These are phyloP conservation scores for Orbilia quercus DNA, from an alignment of 2,329 filamentous ascomycete species.

Conservation along the genomic window DNA sequence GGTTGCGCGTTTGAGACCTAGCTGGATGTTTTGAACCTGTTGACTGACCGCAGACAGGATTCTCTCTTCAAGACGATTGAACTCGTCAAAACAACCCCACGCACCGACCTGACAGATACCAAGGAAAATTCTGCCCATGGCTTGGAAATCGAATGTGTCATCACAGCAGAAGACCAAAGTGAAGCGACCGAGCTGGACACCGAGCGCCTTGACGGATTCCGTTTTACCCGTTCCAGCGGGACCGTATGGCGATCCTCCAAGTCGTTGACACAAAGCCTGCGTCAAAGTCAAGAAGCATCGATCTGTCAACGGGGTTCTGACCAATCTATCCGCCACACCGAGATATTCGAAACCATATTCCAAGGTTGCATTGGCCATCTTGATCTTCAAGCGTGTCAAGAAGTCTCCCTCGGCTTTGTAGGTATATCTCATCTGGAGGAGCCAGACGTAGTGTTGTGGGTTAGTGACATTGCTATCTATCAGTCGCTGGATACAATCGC, in stretches of 20 bases:
- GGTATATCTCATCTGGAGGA: slow-evolving; percentile 96
- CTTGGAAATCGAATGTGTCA: slow-evolving; percentile 99
- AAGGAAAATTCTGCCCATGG: slow-evolving; percentile 99
- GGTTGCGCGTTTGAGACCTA: slow-evolving; percentile 85
- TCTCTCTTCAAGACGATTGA: slow-evolving; percentile 97
- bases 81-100: slow-evolving; percentile 99
- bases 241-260: slow-evolving; percentile 96
- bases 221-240: slow-evolving; percentile 99
- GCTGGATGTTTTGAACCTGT: slow-evolving; percentile 98
- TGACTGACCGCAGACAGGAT: slow-evolving; percentile 98
- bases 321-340: slow-evolving; percentile 93
- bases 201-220: slow-evolving; percentile 97
- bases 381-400: slow-evolving; percentile 83
- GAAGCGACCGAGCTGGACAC: slow-evolving; percentile 94
- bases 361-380: slow-evolving; percentile 95
- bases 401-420: slow-evolving; percentile 85
- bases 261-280: slow-evolving; percentile 90
- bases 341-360: slow-evolving; percentile 99
- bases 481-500: slow-evolving; percentile 90
- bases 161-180: slow-evolving; percentile 99
- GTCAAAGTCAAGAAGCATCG: slow-evolving; percentile 98
- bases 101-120: slow-evolving; percentile 99
- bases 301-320: slow-evolving; percentile 95
- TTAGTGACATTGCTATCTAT: slow-evolving; percentile 78
- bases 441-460: slow-evolving; percentile 87